Evolutionary conservation across 2,329 filamentous ascomycete species (phyloP).

Genomic region (Blumeriella jaapii): DNA sequence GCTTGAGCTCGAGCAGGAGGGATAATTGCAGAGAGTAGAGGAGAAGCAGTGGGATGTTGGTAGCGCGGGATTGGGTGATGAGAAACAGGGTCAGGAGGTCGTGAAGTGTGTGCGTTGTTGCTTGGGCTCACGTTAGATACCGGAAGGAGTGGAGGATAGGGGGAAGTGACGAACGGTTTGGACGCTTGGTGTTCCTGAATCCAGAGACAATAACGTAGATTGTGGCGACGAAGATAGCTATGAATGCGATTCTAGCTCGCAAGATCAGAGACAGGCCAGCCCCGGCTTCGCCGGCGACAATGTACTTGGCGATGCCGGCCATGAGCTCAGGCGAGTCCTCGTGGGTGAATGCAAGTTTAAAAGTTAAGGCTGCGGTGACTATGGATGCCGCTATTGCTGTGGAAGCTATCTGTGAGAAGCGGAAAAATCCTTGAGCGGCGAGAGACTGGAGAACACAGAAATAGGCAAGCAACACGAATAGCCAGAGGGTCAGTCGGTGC

Average conservation of each 20-base stretch:
- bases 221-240: constrained; percentile 30
- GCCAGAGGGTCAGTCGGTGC: constrained; percentile 62
- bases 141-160: neutral
- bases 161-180: constrained; percentile 15
- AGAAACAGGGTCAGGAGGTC: constrained; percentile 67
- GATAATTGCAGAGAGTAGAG: constrained; percentile 56
- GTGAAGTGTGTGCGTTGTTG: constrained; percentile 39
- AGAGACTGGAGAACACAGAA: constrained; percentile 32
- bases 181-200: constrained; percentile 26
- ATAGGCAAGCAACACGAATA: constrained; percentile 59
- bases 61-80: constrained; percentile 73
- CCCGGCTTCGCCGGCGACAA: constrained; percentile 17
- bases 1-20: constrained; percentile 35
- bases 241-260: constrained; percentile 36
- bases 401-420: constrained; percentile 22
- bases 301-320: constrained; percentile 28
- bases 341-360: constrained; percentile 82
- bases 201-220: constrained; percentile 32
- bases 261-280: constrained; percentile 20
- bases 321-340: constrained; percentile 82
- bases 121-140: constrained; percentile 13
- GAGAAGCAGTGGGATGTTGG: constrained; percentile 78
- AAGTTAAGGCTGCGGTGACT: constrained; percentile 52
- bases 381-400: constrained; percentile 30
- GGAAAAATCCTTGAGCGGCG: constrained; percentile 17